phyloP scores from a whole-genome alignment of 257 asterid genomes.

The Lycium barbarum region DNA sequence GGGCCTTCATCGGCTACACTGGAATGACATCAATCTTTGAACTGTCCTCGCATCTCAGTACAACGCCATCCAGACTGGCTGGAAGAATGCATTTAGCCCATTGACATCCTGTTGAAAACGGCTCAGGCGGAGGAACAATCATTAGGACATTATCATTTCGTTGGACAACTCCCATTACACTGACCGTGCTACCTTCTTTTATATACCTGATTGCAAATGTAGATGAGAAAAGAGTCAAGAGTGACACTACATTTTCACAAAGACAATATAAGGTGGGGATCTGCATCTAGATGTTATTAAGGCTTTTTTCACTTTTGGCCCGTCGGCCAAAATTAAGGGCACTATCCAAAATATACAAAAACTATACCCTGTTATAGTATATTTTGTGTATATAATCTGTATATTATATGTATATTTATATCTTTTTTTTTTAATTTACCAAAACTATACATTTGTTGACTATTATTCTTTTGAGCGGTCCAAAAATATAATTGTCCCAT shows the following conservation, averaged over 20 bases:
- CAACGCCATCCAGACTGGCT: conserved; percentile 73
- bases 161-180: conserved; percentile 89
- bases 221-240: neutral
- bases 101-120: conserved; percentile 82
- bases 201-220: conserved; percentile 56
- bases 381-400: too few relatives aligned
- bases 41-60: conserved; percentile 75
- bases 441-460: too few relatives aligned
- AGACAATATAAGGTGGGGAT: neutral
- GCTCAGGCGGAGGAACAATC: conserved; percentile 79
- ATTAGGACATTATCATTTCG: conserved; percentile 78
- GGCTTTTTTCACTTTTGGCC: too few relatives aligned
- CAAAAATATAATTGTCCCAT: too few relatives aligned
- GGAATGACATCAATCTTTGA: conserved; percentile 81
- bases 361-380: too few relatives aligned
- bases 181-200: conserved; percentile 87
- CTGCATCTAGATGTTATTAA: neutral
- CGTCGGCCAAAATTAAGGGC: too few relatives aligned
- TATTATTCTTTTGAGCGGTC: too few relatives aligned
- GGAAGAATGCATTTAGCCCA: conserved; percentile 83
- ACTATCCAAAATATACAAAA: too few relatives aligned
- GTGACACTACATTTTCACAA: neutral
- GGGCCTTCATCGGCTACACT: conserved; percentile 39
- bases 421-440: too few relatives aligned
- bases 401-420: too few relatives aligned